Base-by-base conservation (phyloP, 306 rosid species). In the Cucurbita ficifolia region DNA sequence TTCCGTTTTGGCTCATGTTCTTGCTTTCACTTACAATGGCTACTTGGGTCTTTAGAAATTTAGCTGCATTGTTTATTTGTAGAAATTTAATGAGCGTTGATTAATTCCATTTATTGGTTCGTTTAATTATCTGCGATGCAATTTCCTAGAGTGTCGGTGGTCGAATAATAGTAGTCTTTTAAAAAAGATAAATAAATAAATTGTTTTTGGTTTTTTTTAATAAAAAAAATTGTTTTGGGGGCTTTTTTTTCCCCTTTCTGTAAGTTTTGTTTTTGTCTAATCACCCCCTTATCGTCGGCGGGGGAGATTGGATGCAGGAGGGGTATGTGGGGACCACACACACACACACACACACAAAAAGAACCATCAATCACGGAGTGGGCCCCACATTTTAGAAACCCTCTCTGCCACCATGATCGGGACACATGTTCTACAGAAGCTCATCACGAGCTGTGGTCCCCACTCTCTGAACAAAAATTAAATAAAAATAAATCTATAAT, bases 141-240 rank as follows among this genome's bases (percentile, higher is more conserved):
- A 24, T 36, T 71, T 11, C 40, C 68, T 24, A 65, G 35, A 77
- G 79, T 92, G 96, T 92, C 96, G 98, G 96, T 90, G 84, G 75
- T 56, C 71, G 62, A 42, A 19, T 1, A 11, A 53, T 59, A 38
- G 12, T 10, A 24, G 57, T 57, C 18, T 5, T 61, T 59, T 65
- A 65, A 22, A 57, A 54, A 57, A 2, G 7, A 17, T 36, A 2
- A 8, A 58, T 13, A 57, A 57, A 22, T 11, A 7, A n/a, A 54
- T 54, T 7, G 2, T 14, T 35, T 33, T 38, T n/a, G n/a, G 6
- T 46, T 46, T n/a, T n/a, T n/a, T n/a, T n/a, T n/a, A n/a, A n/a
- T n/a, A n/a, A n/a, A n/a, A n/a, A n/a, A n/a, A n/a, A n/a, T n/a
- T n/a, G n/a, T n/a, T 45, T 35, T 35, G 60, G 48, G 49, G 29